phyloP scores from a whole-genome alignment of 805 yeast genomes.

The Candida patagonica region DNA sequence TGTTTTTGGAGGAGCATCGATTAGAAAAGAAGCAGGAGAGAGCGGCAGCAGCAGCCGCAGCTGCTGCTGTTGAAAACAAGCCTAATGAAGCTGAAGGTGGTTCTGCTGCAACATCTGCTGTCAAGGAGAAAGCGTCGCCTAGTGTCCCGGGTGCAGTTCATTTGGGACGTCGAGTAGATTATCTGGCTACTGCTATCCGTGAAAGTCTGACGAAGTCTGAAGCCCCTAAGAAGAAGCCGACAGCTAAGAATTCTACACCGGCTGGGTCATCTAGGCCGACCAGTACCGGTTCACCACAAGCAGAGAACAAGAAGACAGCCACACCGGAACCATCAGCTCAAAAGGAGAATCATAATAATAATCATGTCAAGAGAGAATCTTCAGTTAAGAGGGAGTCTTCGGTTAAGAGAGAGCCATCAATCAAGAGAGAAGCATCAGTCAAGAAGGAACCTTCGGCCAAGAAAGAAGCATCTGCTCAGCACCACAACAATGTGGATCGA shows the following conservation, averaged over 20 bases:
- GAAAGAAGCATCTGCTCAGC: background rate
- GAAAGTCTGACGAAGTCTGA: too few relatives aligned
- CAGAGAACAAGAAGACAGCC: background rate
- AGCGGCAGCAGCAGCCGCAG: constrained; percentile 13
- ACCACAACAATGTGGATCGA: background rate
- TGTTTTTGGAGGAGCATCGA: constrained; percentile 52
- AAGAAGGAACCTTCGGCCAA: background rate
- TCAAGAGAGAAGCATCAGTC: background rate
- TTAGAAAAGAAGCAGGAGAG: constrained; percentile 30
- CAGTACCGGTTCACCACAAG: background rate
- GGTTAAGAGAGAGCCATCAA: too few relatives aligned
- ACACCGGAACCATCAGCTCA: background rate
- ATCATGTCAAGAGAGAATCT: constrained; percentile 2
- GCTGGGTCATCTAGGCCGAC: background rate
- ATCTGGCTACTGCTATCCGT: constrained; percentile 58
- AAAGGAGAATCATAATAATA: background rate
- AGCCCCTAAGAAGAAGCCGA: constrained; percentile 4
- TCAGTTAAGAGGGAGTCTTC: background rate
- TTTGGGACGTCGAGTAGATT: constrained; percentile 84
- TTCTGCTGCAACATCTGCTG: constrained; percentile 25
- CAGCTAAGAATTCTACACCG: constrained; percentile 1
- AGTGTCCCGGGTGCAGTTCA: constrained; percentile 90
- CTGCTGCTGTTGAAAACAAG: constrained; percentile 1
- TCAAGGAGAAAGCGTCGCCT: constrained; percentile 35
- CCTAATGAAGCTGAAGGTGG: constrained; percentile 15